Evolutionary conservation across 129 eudicot species (phyloP).

Genomic region (Helianthus tuberosus): DNA sequence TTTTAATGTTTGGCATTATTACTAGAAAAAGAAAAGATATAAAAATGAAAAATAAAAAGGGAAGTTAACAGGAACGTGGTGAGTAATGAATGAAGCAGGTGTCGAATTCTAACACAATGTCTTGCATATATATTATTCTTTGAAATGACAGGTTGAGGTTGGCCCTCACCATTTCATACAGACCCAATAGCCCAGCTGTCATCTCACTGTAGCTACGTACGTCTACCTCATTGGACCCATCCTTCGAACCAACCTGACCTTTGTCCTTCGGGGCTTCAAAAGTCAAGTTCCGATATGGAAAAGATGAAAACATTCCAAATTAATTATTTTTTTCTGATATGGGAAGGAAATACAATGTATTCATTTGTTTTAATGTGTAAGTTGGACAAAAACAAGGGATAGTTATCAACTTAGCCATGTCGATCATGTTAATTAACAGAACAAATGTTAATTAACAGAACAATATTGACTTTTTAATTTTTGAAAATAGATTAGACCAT

Average conservation of each 20-base stretch:
- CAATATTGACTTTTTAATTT: too few relatives aligned
- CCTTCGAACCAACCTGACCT: constrained; percentile 9
- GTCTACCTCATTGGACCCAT: constrained; percentile 28
- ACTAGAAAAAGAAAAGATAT: background rate
- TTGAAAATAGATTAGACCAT: too few relatives aligned
- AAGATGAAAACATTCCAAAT: too few relatives aligned
- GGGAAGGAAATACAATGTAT: too few relatives aligned
- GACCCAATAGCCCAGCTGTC: constrained; percentile 23
- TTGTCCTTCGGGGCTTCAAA: constrained; percentile 15
- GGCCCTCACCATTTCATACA: constrained; percentile 1
- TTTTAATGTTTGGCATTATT: background rate
- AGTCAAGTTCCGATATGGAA: constrained; percentile 8
- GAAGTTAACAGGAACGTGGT: background rate
- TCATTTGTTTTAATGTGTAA: too few relatives aligned
- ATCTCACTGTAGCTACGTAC: constrained; percentile 22
- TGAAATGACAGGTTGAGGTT: constrained; percentile 11
- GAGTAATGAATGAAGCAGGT: constrained; percentile 7
- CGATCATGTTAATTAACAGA: too few relatives aligned
- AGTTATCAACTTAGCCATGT: too few relatives aligned
- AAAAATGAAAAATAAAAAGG: background rate
- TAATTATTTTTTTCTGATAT: too few relatives aligned
- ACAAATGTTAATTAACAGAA: too few relatives aligned
- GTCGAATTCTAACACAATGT: constrained; percentile 18
- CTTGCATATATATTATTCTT: constrained; percentile 4
- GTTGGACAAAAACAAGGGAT: too few relatives aligned